Base-by-base conservation (phyloP, 169 alveolate species). In the Blepharisma undulans region DNA sequence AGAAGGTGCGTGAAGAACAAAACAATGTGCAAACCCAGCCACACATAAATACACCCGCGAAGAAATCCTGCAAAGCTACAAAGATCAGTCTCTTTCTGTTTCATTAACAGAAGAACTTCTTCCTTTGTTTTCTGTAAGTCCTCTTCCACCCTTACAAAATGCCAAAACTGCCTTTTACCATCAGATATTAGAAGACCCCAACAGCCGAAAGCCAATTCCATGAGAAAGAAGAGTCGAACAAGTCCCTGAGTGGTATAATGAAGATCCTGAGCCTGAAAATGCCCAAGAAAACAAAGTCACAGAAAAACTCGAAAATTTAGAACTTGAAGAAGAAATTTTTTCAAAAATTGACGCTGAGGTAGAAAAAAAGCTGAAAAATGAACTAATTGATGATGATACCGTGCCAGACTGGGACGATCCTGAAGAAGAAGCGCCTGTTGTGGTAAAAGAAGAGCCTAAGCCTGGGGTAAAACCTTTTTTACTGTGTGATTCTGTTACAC, bases 381-480 rank as follows among this genome's bases (percentile, higher is more conserved):
- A 29, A 22, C 66, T 48, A 21, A 79, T 29, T n/a, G 84, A 86
- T 22, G 91, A 86, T 71, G 91, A 86, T 8, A 36, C 61, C 61
- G 8, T 66, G n/a, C 91, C 91, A 21, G 84, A 86, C 29, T 86
- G 91, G 84, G 91, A 86, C 27, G 91, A 86, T 14, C 84, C 81
- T 25, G 30, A 72, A 22, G 84, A 30, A 71, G 72, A 29, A 79
- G 48, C 29, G 19, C 87, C 87, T n/a, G 27, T 33, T 25, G 27
- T 29, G 12, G 60, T 79, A 18, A 79, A 25, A 25, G 66, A 48
- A 48, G 66, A 48, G 66, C 66, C 66, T 18, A 79, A 22, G 66
- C 66, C 77, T 36, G 36, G 60, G 34, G 74, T 48, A 32, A 32
- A 19, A 10, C 61, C 74, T 48, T 36, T 84, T 36, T 25, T 33